Evolutionary conservation across 192 early-diverging fungal genomes (phyloP).

Genomic region (Martensiomyces pterosporus): DNA sequence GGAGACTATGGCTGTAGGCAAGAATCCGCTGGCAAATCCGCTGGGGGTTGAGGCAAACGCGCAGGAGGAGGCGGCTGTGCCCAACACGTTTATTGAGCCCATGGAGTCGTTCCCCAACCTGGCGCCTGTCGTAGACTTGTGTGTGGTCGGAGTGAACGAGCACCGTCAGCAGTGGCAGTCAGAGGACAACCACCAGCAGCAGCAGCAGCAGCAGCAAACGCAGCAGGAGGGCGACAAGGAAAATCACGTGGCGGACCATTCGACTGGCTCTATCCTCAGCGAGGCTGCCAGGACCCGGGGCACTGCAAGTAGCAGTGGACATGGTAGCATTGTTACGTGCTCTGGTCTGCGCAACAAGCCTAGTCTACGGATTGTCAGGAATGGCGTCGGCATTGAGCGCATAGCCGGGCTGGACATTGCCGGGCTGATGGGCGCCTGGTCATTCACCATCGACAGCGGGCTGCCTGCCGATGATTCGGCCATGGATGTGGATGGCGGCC

Average conservation of each 20-base stretch:
- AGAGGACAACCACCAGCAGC: too few species aligned
- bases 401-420: constrained; percentile 54
- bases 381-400: constrained; percentile 83
- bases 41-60: not conserved
- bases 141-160: constrained; percentile 70
- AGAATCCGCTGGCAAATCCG: constrained; percentile 1
- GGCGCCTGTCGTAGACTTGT: constrained; percentile 83
- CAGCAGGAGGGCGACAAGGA: not conserved
- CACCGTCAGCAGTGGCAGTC: not conserved
- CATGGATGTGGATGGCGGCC: constrained; percentile 14
- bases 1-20: not conserved
- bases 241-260: not conserved
- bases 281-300: not conserved
- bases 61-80: not conserved
- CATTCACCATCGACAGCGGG: constrained; percentile 45
- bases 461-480: too few species aligned
- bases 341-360: constrained; percentile 74
- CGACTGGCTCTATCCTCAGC: constrained; percentile 6
- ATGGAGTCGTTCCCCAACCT: constrained; percentile 66
- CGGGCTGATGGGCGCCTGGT: constrained; percentile 74
- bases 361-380: constrained; percentile 75
- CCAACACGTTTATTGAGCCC: constrained; percentile 55
- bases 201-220: constrained; percentile 25
- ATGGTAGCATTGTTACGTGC: constrained; percentile 77
- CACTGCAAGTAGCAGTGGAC: constrained; percentile 16